Base-by-base conservation (phyloP, 495 filamentous ascomycete genomes). In the Penicillium psychrofluorescens region DNA sequence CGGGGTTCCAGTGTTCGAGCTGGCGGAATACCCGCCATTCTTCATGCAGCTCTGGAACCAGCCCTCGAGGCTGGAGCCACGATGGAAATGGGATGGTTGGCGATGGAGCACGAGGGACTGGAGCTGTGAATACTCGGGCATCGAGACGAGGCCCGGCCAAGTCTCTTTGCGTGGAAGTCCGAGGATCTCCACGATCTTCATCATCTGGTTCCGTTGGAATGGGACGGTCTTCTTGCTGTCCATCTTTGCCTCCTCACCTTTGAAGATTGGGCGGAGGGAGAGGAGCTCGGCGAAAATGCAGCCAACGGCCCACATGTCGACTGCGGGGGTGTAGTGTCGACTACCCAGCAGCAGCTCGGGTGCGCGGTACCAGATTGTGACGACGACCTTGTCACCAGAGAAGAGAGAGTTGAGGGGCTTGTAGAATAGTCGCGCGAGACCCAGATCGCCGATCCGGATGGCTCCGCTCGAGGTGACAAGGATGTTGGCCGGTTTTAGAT, bases 341-440 rank as follows among this genome's bases (percentile, higher is more conserved):
- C 80, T 87, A 9, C 92, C 92, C 13, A 98, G 80, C 0, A 98
- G 80, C 8, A 98, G 72, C 63, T 98, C 92, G 0, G 92, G 92
- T 0, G 92, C 94, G 15, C 92, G 89, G 53, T 99, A 99, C 92
- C 92, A 99, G 46, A 99, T 99, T 0, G 92, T 99, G 10, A 99
- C 92, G 35, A 99, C 92, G 1, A 99, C 92, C 60, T 99, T 99
- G 59, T 99, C 92, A 41, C 94, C 92, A 32, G 76, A 84, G 71
- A 87, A 99, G 5, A 99, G 79, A 0, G 84, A 86, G 51, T 94
- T 86, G 8, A 96, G 70, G 0, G 92, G 92, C 53, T 96, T 95
- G 67, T 92, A 84, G 66, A 96, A 97, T 3, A 97, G 71, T 10
- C 92, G 83, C 1, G 91, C 91, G 2, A 98, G 76, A 7, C 91